Conservation (phyloP, 2,329 filamentous ascomycete species). For the Trichophyton equinum region DNA sequence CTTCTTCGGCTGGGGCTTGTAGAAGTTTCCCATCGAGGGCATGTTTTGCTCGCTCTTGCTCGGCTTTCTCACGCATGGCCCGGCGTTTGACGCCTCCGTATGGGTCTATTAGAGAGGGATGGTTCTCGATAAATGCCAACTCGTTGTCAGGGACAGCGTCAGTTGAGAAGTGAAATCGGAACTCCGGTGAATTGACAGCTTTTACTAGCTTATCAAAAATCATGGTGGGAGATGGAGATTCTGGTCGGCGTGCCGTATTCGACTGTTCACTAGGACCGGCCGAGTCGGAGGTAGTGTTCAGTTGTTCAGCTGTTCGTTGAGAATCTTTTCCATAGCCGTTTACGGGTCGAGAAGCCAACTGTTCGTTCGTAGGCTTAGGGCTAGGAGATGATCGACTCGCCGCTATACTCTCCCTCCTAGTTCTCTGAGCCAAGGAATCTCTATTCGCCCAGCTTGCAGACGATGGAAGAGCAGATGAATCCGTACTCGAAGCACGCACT, state of each 20-base stretch:
- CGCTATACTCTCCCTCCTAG: constrained; percentile 59
- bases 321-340: not conserved
- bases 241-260: not conserved
- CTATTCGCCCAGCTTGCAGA: constrained; percentile 83
- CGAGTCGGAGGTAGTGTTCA: not conserved
- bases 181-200: constrained; percentile 37
- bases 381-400: constrained; percentile 73
- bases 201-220: constrained; percentile 34
- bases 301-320: not conserved
- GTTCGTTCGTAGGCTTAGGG: constrained; percentile 49
- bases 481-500: constrained; percentile 46
- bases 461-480: constrained; percentile 81
- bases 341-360: constrained; percentile 23
- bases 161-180: constrained; percentile 43
- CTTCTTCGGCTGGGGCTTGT: constrained; percentile 48
- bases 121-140: constrained; percentile 41
- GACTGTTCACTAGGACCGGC: not conserved
- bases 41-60: constrained; percentile 46
- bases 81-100: constrained; percentile 71
- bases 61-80: constrained; percentile 57
- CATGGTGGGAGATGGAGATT: constrained; percentile 11
- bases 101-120: constrained; percentile 70
- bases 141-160: constrained; percentile 36
- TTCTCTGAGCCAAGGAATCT: constrained; percentile 52
- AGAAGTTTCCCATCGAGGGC: constrained; percentile 44